Percentiles rank a stretch among this genome's conserved stretches.
phyloP scores from a whole-genome alignment of 495 filamentous ascomycete species.

The Penicillium antarcticum region DNA sequence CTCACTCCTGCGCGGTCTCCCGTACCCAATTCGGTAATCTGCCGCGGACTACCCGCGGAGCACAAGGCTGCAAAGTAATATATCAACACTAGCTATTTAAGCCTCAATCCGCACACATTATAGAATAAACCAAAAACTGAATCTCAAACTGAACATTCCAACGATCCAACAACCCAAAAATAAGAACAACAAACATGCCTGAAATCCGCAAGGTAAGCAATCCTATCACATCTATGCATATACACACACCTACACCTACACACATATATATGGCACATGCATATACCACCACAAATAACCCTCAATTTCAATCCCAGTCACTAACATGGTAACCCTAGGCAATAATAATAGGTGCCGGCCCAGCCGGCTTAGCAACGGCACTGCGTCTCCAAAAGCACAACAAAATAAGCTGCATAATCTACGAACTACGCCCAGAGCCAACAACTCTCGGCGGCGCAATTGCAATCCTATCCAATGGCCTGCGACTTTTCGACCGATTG shows the following conservation, averaged over 20 bases:
- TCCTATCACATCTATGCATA: background rate
- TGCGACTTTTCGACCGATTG: conserved; percentile 41
- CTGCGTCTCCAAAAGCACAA: conserved; percentile 26
- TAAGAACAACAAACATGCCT: background rate
- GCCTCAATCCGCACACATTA: background rate
- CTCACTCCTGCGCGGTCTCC: background rate
- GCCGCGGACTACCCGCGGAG: background rate
- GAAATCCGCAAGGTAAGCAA: conserved; percentile 10
- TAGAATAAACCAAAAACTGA: background rate
- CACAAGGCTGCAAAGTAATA: background rate
- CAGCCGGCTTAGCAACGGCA: conserved; percentile 28
- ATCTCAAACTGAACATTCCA: background rate
- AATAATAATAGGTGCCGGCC: conserved; percentile 58
- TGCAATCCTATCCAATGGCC: conserved; percentile 46
- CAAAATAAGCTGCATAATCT: conserved; percentile 24
- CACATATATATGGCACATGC: background rate
- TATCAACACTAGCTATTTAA: background rate
- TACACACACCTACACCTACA: background rate
- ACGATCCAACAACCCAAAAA: background rate
- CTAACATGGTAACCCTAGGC: conserved; percentile 9
- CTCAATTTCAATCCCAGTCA: background rate
- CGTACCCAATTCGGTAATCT: background rate
- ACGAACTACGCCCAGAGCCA: conserved; percentile 30
- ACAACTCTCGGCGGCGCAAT: conserved; percentile 46
- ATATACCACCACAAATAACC: background rate